Base-by-base conservation (phyloP, 179 eudicot species). In the Pouteria campechiana region DNA sequence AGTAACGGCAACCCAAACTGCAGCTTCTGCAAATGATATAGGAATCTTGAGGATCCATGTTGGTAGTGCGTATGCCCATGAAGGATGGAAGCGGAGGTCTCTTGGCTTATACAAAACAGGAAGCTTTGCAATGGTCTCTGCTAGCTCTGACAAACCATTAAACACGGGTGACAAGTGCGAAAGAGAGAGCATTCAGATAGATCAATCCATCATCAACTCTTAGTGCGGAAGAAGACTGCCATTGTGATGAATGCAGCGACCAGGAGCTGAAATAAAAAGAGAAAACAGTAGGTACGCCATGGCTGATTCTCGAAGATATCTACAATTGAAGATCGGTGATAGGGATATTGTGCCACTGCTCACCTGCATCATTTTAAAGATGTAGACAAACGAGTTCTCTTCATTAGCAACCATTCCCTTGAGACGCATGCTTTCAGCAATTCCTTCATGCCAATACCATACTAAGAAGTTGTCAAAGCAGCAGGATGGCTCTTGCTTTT, bases 41-140 rank as follows among this genome's bases (percentile, higher is more conserved):
- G 76, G 73, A n/a, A 75, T 57, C 44, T 53, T 63, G 37, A 75
- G 63, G 31, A 67, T 34, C 74, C 74, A 75, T 13, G 33, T 19
- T 2, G 81, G 73, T 32, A 75, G 37, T 37, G 73, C 58, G 54
- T 65, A 69, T 5, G 72, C 60, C 76, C 81, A 74, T 6, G 76
- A 22, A 0, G 81, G 81, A 25, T 44, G 69, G 40, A 74, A 69
- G 8, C 58, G 60, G 35, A 60, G 60, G 61, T 69, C 68, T 33
- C 81, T 50, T 66, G 65, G 81, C 58, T 69, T 69, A 58, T 61
- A 61, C 16, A 74, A 61, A 24, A 69, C 64, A 0, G 81, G 76
- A 51, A 74, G 76, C 52, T 59, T 66, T 22, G 20, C 31, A 20
- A 59, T 58, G 4, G 63, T 62, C 67, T 61, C 42, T 17, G 70